Evolutionary conservation across 2,329 filamentous ascomycete species (phyloP).

Genomic region (Huntiella abstrusa): DNA sequence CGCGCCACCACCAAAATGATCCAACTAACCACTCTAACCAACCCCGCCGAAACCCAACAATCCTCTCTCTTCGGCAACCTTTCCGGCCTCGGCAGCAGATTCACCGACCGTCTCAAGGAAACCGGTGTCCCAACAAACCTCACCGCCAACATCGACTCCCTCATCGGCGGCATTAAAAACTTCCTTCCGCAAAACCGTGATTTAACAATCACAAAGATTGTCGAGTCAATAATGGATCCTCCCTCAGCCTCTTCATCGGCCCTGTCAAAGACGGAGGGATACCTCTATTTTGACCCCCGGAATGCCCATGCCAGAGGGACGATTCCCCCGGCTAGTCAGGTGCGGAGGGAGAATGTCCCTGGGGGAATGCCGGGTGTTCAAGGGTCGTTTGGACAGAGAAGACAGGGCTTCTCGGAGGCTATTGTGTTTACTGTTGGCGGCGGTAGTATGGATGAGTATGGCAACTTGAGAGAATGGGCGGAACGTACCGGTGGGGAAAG

Average conservation of each 20-base stretch:
- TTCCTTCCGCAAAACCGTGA: conserved; percentile 94
- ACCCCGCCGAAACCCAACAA: conserved; percentile 43
- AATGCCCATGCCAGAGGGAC: conserved; percentile 84
- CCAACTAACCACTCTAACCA: conserved; percentile 80
- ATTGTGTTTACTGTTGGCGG: conserved; percentile 92
- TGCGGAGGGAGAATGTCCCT: conserved; percentile 26
- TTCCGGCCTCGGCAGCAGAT: conserved; percentile 72
- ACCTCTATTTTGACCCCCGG: conserved; percentile 91
- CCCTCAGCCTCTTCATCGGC: conserved; percentile 74
- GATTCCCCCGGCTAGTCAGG: conserved; percentile 55
- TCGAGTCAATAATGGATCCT: conserved; percentile 95
- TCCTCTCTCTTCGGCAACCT: conserved; percentile 65
- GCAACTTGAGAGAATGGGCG: conserved; percentile 93
- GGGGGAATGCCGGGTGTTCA: conserved; percentile 39
- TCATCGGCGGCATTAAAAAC: conserved; percentile 94
- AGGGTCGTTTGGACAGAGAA: conserved; percentile 69
- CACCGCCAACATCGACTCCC: conserved; percentile 71
- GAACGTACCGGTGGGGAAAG: conserved; percentile 50
- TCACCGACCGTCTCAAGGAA: conserved; percentile 88
- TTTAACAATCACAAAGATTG: conserved; percentile 91
- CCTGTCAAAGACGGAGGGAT: conserved; percentile 89
- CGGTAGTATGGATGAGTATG: conserved; percentile 97
- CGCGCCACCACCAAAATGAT: conserved; percentile 95
- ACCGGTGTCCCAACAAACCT: conserved; percentile 53
- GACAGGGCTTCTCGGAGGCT: conserved; percentile 77